Base-by-base conservation (phyloP, 139 green algal genomes). In the Picochlorum sp. region DNA sequence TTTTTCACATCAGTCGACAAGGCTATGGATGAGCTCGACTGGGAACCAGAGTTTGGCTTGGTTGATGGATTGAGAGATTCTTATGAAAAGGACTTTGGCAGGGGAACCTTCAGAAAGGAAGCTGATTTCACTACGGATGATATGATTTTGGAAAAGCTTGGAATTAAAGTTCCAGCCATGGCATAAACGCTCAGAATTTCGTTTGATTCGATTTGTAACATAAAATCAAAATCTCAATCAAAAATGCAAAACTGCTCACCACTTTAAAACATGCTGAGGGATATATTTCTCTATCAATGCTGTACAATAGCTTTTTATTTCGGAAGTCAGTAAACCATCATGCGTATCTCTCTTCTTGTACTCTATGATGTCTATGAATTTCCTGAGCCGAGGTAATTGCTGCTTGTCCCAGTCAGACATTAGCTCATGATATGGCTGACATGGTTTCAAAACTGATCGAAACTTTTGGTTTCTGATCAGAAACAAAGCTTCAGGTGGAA, bases 1-100 rank as follows among this genome's bases (percentile, higher is more conserved):
- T 97, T 97, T 73, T 97, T 96, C 63, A 73, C 90, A 0, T 94
- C 82, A 4, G 72, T 97, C 18, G 81, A 94, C 64, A 97, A 97
- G 84, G 77, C 77, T 7, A 67, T 84, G 68, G 55, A 54, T 4
- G 82, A 95, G 10, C 78, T 97, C 37, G 82, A 83, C 55, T 97
- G 90, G 90, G 74, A 55, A 24, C 90, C 90, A 24, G 70, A 97
- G 71, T 97, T 87, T 57, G 72, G 75, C 35, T 72, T 97, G 24
- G 55, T 95, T 3, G 85, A 93, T 30, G 90, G 90, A 2, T 76
- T 97, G 30, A 79, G 50, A 35, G 89, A 97, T 70, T 86, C 73
- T 26, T 95, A 94, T 59, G 22, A 85, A 14, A 92, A 97, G 68
- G 90, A 97, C 75, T 97, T 97, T 74, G 83, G 82, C 18, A 70